These are phyloP conservation scores for Solanum pimpinellifolium DNA, from an alignment of 257 asterid genomes.

Conservation along the genomic window DNA sequence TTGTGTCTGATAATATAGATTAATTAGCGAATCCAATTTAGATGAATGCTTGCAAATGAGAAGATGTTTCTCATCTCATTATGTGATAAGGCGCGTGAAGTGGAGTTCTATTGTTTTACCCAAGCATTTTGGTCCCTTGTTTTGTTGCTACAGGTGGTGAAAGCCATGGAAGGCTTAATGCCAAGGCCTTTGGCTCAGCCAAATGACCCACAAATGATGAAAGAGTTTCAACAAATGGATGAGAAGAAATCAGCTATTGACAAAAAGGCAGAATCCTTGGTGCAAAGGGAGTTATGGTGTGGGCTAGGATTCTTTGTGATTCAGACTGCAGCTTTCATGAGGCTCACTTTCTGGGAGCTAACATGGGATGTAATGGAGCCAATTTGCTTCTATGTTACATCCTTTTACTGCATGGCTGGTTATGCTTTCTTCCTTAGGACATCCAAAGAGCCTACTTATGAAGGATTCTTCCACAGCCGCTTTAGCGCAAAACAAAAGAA, in stretches of 20 bases:
- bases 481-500: constrained; percentile 48
- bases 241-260: constrained; percentile 45
- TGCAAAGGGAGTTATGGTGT: constrained; percentile 54
- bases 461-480: constrained; percentile 73
- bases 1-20: neutral
- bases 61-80: neutral
- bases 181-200: constrained; percentile 23
- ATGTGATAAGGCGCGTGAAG: constrained; percentile 6
- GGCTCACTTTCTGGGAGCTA: constrained; percentile 91
- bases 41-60: neutral
- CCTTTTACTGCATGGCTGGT: constrained; percentile 70
- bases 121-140: constrained; percentile 36
- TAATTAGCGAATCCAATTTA: neutral
- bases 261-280: constrained; percentile 35
- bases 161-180: constrained; percentile 63
- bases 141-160: constrained; percentile 64
- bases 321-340: constrained; percentile 84
- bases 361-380: constrained; percentile 99
- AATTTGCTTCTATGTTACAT: constrained; percentile 73
- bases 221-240: constrained; percentile 63
- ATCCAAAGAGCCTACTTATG: constrained; percentile 66
- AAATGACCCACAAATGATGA: constrained; percentile 32
- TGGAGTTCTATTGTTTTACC: constrained; percentile 37
- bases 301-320: constrained; percentile 53
- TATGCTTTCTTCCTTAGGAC: constrained; percentile 70